Percentiles rank a stretch among this genome's conserved stretches.
Evolutionary conservation across 2,329 filamentous ascomycete genomes (phyloP).

Genomic region (Endocalyx cinctus): DNA sequence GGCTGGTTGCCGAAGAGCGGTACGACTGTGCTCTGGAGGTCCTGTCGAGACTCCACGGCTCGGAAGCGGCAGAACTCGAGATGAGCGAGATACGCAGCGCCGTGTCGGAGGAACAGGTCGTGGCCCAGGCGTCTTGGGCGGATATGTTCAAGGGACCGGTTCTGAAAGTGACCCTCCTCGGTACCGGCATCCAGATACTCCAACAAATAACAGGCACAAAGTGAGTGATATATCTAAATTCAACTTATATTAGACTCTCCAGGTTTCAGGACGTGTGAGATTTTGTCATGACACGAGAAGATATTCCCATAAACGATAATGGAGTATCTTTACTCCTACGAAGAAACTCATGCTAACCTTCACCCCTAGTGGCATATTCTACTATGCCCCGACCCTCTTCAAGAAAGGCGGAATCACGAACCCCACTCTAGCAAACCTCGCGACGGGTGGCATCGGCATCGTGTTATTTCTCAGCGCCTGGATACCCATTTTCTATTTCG

Average conservation of each 20-base stretch:
- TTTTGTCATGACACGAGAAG: too few relatives aligned
- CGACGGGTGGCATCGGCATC: slow-evolving; percentile 24
- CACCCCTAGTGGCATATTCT: slow-evolving; percentile 26
- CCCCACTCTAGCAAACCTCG: slow-evolving; percentile 23
- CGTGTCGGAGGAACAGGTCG: slow-evolving; percentile 16
- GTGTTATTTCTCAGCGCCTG: slow-evolving; percentile 24
- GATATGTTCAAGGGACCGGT: slow-evolving; percentile 25
- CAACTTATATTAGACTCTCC: too few relatives aligned
- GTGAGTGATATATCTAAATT: too few relatives aligned
- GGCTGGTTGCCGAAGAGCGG: slow-evolving; percentile 19
- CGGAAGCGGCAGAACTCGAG: slow-evolving; percentile 44
- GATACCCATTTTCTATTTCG: slow-evolving; percentile 27
- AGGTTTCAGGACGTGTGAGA: too few relatives aligned
- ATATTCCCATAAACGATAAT: too few relatives aligned
- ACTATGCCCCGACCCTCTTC: slow-evolving; percentile 22
- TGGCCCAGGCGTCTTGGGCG: slow-evolving; percentile 16
- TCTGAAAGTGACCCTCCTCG: slow-evolving; percentile 23
- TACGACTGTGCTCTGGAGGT: slow-evolving; percentile 21
- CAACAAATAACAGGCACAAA: slow-evolving; percentile 25
- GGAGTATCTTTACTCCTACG: too few relatives aligned
- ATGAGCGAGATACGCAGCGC: slow-evolving; percentile 34
- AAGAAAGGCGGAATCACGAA: slow-evolving; percentile 20
- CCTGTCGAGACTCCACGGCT: slow-evolving; percentile 20
- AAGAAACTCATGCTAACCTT: slow-evolving; percentile 2
- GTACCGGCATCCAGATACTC: slow-evolving; percentile 23